Conservation (phyloP, 129 eudicot species). For the Erigeron canadensis region DNA sequence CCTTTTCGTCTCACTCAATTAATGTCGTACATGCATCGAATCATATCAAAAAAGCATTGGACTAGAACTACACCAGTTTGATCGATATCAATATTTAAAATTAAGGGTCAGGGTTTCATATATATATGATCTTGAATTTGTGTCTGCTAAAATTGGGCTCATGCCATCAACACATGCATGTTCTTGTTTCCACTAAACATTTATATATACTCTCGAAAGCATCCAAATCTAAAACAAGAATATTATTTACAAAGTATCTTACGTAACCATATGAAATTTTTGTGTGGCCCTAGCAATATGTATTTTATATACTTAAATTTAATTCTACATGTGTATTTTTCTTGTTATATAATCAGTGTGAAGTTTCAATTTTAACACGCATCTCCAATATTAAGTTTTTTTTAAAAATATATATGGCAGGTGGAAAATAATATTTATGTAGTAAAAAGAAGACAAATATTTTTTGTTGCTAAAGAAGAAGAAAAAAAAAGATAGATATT, state of each 20-base stretch:
- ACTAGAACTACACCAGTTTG: constrained; percentile 5
- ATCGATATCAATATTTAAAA: not conserved
- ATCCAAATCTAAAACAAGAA: constrained; percentile 12
- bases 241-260: constrained; percentile 4
- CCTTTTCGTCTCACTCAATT: too few relatives aligned
- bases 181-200: constrained; percentile 9
- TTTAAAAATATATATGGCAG: not conserved
- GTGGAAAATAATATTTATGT: too few relatives aligned
- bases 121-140: not conserved
- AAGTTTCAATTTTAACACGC: constrained; percentile 2
- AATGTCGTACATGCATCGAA: too few relatives aligned
- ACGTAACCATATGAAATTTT: constrained; percentile 13
- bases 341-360: not conserved
- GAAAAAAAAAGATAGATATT: too few relatives aligned
- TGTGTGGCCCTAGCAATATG: not conserved
- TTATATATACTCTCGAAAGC: constrained; percentile 3
- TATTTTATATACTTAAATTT: not conserved
- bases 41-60: constrained; percentile 24
- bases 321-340: not conserved
- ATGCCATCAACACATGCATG: constrained; percentile 8
- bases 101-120: constrained; percentile 12
- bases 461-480: too few relatives aligned
- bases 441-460: too few relatives aligned
- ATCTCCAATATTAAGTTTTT: not conserved
- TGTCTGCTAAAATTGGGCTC: constrained; percentile 4